These are phyloP conservation scores for Leccinum subrobustum DNA, from an alignment of 1,284 basidiomycete genomes.

Conservation along the genomic window DNA sequence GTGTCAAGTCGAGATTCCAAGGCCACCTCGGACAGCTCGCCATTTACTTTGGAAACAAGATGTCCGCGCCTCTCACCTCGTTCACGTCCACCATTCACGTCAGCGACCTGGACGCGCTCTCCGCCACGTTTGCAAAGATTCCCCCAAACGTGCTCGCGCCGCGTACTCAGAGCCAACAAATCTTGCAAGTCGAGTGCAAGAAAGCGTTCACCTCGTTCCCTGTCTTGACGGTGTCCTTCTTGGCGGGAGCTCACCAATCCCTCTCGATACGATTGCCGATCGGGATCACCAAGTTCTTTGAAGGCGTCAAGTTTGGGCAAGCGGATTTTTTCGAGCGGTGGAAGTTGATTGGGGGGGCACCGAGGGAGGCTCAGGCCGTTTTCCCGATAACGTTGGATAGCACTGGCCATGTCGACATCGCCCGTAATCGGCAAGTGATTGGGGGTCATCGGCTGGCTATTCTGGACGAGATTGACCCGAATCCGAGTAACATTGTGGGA, in stretches of 20 bases:
- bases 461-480: slow-evolving; percentile 81
- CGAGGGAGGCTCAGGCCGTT: slow-evolving; percentile 74
- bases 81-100: slow-evolving; percentile 85
- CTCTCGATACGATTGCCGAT: slow-evolving; percentile 86
- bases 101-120: slow-evolving; percentile 71
- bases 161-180: slow-evolving; percentile 89
- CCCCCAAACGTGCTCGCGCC: slow-evolving; percentile 77
- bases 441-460: slow-evolving; percentile 76
- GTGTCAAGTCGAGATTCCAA: slow-evolving; percentile 95
- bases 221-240: slow-evolving; percentile 85
- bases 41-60: slow-evolving; percentile 96
- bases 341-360: slow-evolving; percentile 94
- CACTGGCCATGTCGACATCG: no score
- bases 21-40: slow-evolving; percentile 89
- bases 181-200: slow-evolving; percentile 93
- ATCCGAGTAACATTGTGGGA: slow-evolving; percentile 84
- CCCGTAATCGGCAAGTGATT: slow-evolving; percentile 42
- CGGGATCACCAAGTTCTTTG: slow-evolving; percentile 89
- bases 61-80: slow-evolving; percentile 81
- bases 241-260: slow-evolving; percentile 89
- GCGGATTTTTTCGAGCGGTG: slow-evolving; percentile 86
- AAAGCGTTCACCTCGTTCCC: slow-evolving; percentile 79
- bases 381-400: no score
- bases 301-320: slow-evolving; percentile 82
- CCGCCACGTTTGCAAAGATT: slow-evolving; percentile 87